Conservation (phyloP, 2,329 filamentous ascomycete species). For the Paecilomyces formosus region DNA sequence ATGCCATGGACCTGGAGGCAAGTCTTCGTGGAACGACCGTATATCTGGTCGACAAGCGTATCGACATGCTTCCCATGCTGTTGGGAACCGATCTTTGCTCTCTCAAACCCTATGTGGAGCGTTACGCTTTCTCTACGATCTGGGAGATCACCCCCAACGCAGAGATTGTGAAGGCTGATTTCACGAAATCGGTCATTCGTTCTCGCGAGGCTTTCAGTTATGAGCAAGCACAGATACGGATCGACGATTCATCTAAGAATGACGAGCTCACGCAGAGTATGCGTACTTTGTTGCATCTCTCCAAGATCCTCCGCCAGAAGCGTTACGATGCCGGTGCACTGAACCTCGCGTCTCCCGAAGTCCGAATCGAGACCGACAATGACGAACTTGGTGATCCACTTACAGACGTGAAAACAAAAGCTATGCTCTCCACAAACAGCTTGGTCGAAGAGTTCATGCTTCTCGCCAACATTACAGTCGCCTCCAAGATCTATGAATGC, state of each 20-base stretch:
- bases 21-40: conserved; percentile 92
- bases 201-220: conserved; percentile 97
- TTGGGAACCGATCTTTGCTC: conserved; percentile 95
- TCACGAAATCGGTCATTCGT: conserved; percentile 96
- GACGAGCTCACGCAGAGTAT: conserved; percentile 89
- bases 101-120: conserved; percentile 94
- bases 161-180: conserved; percentile 75
- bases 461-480: conserved; percentile 93
- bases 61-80: conserved; percentile 97
- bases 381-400: conserved; percentile 94
- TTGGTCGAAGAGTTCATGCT: conserved; percentile 99
- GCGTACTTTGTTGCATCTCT: conserved; percentile 76
- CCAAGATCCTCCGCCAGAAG: conserved; percentile 88
- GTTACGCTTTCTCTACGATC: conserved; percentile 74
- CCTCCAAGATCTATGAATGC: conserved; percentile 77
- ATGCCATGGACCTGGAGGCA: conserved; percentile 93
- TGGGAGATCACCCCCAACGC: conserved; percentile 86
- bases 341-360: conserved; percentile 94
- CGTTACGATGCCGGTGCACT: conserved; percentile 93
- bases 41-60: conserved; percentile 96
- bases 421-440: conserved; percentile 90
- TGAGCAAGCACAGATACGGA: conserved; percentile 87
- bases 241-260: conserved; percentile 79
- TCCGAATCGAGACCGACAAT: conserved; percentile 89
- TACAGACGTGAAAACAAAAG: conserved; percentile 85